A percentile compares a stretch with the other conserved stretches of the same genome.
These are phyloP conservation scores for Nelumbo lutea DNA, from an alignment of 164 flowering plant genomes.

Conservation along the genomic window DNA sequence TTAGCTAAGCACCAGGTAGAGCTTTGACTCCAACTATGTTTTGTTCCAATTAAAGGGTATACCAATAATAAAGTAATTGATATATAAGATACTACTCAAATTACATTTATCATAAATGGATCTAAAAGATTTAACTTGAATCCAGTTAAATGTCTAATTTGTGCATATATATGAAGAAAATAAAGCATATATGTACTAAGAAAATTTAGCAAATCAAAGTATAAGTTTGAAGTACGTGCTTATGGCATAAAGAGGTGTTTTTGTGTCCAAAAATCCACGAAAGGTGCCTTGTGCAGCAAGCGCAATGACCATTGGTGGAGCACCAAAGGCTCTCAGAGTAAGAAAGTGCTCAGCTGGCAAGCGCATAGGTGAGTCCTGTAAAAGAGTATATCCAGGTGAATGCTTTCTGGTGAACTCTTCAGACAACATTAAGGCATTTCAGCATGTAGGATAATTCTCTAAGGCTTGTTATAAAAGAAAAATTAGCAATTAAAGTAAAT, in stretches of 20 bases:
- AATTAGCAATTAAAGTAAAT: too few relatives aligned
- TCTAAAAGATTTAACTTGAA: not conserved
- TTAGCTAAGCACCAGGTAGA: too few relatives aligned
- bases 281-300: slow-evolving; percentile 96
- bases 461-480: too few relatives aligned
- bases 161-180: not conserved
- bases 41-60: not conserved
- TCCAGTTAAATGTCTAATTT: not conserved
- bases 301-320: slow-evolving; percentile 87
- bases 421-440: slow-evolving; percentile 1
- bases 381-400: slow-evolving; percentile 4
- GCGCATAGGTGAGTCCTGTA: slow-evolving; percentile 90
- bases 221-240: slow-evolving; percentile 39
- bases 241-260: slow-evolving; percentile 90
- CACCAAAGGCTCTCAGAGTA: slow-evolving; percentile 77
- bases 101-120: not conserved
- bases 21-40: not conserved
- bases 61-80: not conserved
- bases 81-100: not conserved
- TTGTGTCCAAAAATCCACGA: slow-evolving; percentile 96
- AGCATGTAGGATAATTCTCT: not conserved
- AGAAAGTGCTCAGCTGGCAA: slow-evolving; percentile 81
- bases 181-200: not conserved
- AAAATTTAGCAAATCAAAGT: not conserved
- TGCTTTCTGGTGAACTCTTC: not conserved